Evolutionary conservation across 176 grass and related monocot genomes (phyloP), one percentile per base, ranked within the genome.

Genomic region (Otatea glauca): DNA sequence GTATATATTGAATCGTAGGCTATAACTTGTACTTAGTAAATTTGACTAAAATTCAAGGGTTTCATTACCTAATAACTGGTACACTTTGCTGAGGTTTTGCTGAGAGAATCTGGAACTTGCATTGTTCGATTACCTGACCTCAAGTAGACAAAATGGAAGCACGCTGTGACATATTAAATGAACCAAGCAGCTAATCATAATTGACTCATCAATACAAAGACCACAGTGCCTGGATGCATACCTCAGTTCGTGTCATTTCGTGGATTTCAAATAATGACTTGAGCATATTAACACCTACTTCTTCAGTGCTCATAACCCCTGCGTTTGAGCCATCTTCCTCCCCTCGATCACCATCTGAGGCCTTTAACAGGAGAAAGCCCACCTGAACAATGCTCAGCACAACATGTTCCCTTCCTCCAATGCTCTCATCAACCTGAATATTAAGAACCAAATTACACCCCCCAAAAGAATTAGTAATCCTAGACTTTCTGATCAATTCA

Each of bases 201-300:
- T 14, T 10, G 38, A 74, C 41, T 42, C 51, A 17, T 9, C 7
- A 68, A 53, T 8, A 61, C 53, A 84, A 63, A 81, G 32, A 68
- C 10, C 17, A 75, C 20, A 49, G 7, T 63, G 29, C 39, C 18
- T 89, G 54, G 23, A 41, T 55, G 6, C 71, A 23, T 85, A 89
- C 89, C 85, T 94, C 84, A 76, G 88, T 94, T 64, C 84, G 87
- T 50, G 90, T 84, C 84, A 91, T 92, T 75, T 84, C 92, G 49
- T 94, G 95, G 56, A 92, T 78, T 78, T 91, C 95, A 89, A 94
- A 97, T 24, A 97, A 69, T 64, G 84, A 89, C 74, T 74, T 94
- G 60, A 97, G 83, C 88, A 97, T 94, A 83, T 72, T 81, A 84
- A 88, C 71, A 16, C 92, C 88, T 21, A 97, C 83, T 78, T 92